phyloP scores from a whole-genome alignment of 192 early-diverging fungal species.

The Cladochytrium replicatum region DNA sequence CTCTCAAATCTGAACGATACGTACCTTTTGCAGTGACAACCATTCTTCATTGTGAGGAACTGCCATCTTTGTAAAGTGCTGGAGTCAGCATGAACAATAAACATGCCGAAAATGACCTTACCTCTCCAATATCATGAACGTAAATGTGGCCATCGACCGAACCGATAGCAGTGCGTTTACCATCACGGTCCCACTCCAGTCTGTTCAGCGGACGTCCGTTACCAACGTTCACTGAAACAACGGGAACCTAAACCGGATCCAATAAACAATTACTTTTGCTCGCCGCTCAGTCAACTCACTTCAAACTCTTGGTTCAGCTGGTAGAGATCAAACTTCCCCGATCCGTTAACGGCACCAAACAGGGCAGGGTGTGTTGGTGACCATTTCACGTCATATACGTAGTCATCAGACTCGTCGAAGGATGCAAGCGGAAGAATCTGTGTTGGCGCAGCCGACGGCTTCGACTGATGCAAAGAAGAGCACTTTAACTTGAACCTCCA shows the following conservation, averaged over 20 bases:
- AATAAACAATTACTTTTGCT: slow-evolving; percentile 26
- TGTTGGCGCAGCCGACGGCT: slow-evolving; percentile 5
- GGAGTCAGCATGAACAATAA: too few relatives aligned
- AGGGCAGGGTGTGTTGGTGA: slow-evolving; percentile 88
- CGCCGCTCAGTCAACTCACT: slow-evolving; percentile 23
- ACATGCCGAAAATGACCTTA: slow-evolving; percentile 13
- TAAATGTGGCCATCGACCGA: slow-evolving; percentile 74
- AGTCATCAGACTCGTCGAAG: slow-evolving; percentile 90
- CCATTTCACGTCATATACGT: slow-evolving; percentile 97
- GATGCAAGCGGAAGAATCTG: slow-evolving; percentile 64
- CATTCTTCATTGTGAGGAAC: too few relatives aligned
- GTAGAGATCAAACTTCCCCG: slow-evolving; percentile 83
- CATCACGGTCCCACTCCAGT: slow-evolving; percentile 88
- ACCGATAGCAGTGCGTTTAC: slow-evolving; percentile 67
- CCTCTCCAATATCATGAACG: slow-evolving; percentile 90
- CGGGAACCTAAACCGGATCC: slow-evolving; percentile 48
- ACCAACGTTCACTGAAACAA: slow-evolving; percentile 48
- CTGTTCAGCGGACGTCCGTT: slow-evolving; percentile 77
- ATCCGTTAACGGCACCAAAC: slow-evolving; percentile 87
- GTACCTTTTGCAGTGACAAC: too few relatives aligned
- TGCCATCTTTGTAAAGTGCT: too few relatives aligned
- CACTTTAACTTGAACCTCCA: background rate
- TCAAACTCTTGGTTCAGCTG: slow-evolving; percentile 86
- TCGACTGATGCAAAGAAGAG: background rate
- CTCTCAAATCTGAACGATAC: too few relatives aligned